These are phyloP conservation scores for Hymenoscyphus infarciens DNA, from an alignment of 2,329 filamentous ascomycete species.

Conservation along the genomic window DNA sequence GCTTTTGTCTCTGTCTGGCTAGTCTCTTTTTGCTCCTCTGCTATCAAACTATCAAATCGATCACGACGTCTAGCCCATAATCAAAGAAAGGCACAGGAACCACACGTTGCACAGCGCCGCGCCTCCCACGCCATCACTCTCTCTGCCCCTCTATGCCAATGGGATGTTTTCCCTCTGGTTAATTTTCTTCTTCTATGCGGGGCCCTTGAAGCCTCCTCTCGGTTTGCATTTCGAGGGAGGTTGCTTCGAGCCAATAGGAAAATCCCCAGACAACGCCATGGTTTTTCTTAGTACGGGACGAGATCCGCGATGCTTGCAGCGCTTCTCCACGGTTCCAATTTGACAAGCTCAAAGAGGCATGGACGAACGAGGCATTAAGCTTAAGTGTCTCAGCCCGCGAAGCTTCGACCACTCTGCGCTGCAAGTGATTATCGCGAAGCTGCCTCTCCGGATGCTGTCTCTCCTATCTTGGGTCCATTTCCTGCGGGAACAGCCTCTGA, in stretches of 20 bases:
- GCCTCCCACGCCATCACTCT: not conserved
- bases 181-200: not conserved
- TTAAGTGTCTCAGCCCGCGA: slow-evolving; percentile 13
- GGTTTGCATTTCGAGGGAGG: not conserved
- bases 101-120: not conserved
- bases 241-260: slow-evolving; percentile 10
- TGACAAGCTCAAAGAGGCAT: slow-evolving; percentile 11
- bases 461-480: not conserved
- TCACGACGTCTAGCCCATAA: not conserved
- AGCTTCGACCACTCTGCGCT: slow-evolving; percentile 9
- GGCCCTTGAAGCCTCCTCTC: not conserved
- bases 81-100: not conserved
- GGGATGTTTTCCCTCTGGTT: not conserved
- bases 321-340: slow-evolving; percentile 1
- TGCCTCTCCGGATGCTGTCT: slow-evolving; percentile 1
- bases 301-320: not conserved
- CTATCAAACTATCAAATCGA: not conserved
- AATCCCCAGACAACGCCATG: slow-evolving; percentile 6
- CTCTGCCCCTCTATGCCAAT: not conserved
- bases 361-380: slow-evolving; percentile 10
- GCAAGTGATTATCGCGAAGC: slow-evolving; percentile 12
- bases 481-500: not conserved
- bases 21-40: not conserved
- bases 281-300: not conserved
- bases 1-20: not conserved